Conservation (phyloP, 306 rosid species). For the Vigna angularis region DNA sequence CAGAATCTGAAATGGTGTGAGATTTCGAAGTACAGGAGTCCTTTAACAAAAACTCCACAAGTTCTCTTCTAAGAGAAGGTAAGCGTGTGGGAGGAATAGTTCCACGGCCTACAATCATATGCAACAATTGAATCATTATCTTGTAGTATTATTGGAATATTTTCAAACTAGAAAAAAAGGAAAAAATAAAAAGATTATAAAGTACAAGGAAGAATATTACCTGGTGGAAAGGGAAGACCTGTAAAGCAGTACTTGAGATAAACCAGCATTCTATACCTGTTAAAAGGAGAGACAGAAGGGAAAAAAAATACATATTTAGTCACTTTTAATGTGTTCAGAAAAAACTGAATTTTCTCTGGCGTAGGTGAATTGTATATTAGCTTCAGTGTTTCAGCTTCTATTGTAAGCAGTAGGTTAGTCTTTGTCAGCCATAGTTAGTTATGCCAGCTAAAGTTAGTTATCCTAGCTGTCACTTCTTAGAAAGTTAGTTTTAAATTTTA, state of each 20-base stretch:
- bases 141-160: conserved; percentile 18
- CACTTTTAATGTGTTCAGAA: conserved; percentile 32
- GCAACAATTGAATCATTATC: conserved; percentile 36
- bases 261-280: conserved; percentile 92
- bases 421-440: too few species aligned
- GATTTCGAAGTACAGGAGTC: conserved; percentile 55
- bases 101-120: conserved; percentile 82
- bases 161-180: conserved; percentile 28
- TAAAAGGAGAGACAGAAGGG: conserved; percentile 33
- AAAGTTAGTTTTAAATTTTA: too few species aligned
- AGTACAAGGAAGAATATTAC: conserved; percentile 46
- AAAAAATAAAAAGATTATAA: not conserved
- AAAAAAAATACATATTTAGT: conserved; percentile 31
- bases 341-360: conserved; percentile 25
- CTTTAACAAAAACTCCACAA: conserved; percentile 78
- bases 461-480: too few species aligned
- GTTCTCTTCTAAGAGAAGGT: conserved; percentile 87
- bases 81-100: conserved; percentile 68
- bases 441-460: too few species aligned
- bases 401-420: too few species aligned
- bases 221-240: conserved; percentile 98
- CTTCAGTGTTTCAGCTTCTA: too few species aligned
- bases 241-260: conserved; percentile 96
- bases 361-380: too few species aligned
- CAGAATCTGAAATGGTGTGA: conserved; percentile 51